Base-by-base conservation (phyloP, 345 rosid species). In the Clausena lansium region DNA sequence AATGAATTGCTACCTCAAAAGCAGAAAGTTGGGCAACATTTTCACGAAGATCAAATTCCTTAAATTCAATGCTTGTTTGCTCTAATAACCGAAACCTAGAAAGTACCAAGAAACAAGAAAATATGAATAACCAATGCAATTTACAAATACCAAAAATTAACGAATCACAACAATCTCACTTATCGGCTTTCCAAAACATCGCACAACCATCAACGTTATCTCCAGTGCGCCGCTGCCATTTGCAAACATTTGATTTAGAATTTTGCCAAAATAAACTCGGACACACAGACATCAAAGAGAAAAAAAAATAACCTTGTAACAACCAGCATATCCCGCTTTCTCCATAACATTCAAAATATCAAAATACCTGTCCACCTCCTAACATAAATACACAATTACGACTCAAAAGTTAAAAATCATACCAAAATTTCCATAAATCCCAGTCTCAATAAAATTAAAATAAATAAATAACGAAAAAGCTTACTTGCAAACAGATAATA, bases 311-410 rank as follows among this genome's bases (percentile, higher is more conserved):
- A 91, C 95, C 98, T 91, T 91, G 77, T 84, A 94, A 57, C 91
- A 91, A 76, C 94, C 93, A 81, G 75, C 85, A 87, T 88, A 94
- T 84, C 97, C 93, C 60, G 88, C 89, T 80, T 84, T 87, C 86
- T 87, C 80, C 89, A 92, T 66, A 57, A 79, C 78, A 63, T 62
- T 79, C 41, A 83, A 84, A 36, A 92, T 78, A 80, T 92, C 97
- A 55, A 84, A 86, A 71, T 89, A 92, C 81, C 79, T 92, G 82
- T 92, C 97, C 85, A 92, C 98, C 86, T 91, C 95, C 98, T 94
- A 81, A 54, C 65, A 84, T 28, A 65, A 78, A 70, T 57, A 59
- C 35, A 55, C 20, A 47, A 66, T 52, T 14, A 52, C 41, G 65
- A 69, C 36, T 76, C 65, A 65, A 71, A 79, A 58, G 75, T 64